Percentiles rank a stretch among this genome's conserved stretches.
phyloP scores from a whole-genome alignment of 257 asterid species.

The Anisodus acutangulus region DNA sequence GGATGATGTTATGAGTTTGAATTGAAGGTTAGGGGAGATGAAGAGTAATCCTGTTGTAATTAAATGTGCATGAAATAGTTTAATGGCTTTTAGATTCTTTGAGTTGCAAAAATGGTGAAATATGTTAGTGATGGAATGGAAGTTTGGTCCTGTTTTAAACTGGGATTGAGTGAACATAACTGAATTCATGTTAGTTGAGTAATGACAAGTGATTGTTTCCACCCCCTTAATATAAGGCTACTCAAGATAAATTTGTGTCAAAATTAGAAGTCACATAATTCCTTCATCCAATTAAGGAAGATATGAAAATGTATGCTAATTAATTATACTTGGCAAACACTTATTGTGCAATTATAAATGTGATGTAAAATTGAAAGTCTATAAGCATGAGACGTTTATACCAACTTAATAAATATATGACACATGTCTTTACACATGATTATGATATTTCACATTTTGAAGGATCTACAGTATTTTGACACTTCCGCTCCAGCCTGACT shows the following conservation, averaged over 20 bases:
- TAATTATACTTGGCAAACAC: no score
- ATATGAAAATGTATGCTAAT: no score
- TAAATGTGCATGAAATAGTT: constrained; percentile 28
- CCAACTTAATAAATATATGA: no score
- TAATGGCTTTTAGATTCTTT: constrained; percentile 30
- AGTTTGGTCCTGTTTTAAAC: background rate
- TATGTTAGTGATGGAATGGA: background rate
- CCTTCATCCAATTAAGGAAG: no score
- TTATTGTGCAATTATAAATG: no score
- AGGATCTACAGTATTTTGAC: no score
- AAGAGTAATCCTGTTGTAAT: constrained; percentile 27
- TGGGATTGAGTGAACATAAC: background rate
- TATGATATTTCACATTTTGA: no score
- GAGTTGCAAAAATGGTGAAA: constrained; percentile 19
- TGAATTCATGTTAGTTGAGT: background rate
- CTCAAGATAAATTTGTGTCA: background rate
- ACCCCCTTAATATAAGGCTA: background rate
- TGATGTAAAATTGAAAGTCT: no score
- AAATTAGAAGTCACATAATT: no score
- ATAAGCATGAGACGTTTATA: no score
- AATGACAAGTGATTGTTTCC: background rate
- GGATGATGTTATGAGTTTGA: constrained; percentile 56
- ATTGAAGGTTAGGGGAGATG: constrained; percentile 51
- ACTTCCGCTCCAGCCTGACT: no score
- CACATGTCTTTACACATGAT: no score